These are phyloP conservation scores for Penicillium sp. DNA, from an alignment of 2,329 filamentous ascomycete genomes.

Conservation along the genomic window DNA sequence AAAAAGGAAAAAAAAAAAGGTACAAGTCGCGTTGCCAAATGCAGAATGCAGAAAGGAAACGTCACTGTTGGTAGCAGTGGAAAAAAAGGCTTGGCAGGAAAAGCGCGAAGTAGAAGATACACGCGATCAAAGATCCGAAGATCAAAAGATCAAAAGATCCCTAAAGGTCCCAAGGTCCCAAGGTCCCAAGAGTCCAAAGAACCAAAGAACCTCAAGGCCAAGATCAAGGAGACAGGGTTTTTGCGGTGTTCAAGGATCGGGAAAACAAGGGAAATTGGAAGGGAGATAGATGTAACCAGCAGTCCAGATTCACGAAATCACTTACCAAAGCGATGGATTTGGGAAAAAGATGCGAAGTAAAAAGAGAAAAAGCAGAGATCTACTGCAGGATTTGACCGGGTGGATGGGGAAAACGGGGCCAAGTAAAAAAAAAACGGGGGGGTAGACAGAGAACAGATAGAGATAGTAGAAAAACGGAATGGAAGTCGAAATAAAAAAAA, in stretches of 20 bases:
- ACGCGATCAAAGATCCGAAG: neutral
- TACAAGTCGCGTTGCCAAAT: slow-evolving; percentile 3
- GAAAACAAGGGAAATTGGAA: neutral
- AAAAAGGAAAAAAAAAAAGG: neutral
- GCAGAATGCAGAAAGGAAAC: slow-evolving; percentile 5
- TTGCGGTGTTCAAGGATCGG: neutral
- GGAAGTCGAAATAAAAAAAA: too few relatives aligned
- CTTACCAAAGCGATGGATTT: slow-evolving; percentile 5
- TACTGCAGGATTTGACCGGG: slow-evolving; percentile 23
- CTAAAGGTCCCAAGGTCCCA: neutral
- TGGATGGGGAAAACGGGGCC: slow-evolving; percentile 4
- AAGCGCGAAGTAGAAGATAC: slow-evolving; percentile 4
- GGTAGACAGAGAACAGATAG: slow-evolving; percentile 5
- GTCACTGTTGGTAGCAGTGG: slow-evolving; percentile 1
- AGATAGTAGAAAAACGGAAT: neutral
- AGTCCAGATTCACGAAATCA: neutral
- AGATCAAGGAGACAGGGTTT: slow-evolving; percentile 5
- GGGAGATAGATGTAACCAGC: neutral
- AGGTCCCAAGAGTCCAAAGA: neutral
- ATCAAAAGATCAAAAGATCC: neutral
- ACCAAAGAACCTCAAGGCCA: neutral
- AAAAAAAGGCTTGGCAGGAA: slow-evolving; percentile 6
- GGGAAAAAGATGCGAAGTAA: neutral
- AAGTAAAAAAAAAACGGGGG: slow-evolving; percentile 6
- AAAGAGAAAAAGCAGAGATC: slow-evolving; percentile 4